phyloP scores from a whole-genome alignment of 139 green algal genomes.

The Auxenochlorella pyrenoidosa region DNA sequence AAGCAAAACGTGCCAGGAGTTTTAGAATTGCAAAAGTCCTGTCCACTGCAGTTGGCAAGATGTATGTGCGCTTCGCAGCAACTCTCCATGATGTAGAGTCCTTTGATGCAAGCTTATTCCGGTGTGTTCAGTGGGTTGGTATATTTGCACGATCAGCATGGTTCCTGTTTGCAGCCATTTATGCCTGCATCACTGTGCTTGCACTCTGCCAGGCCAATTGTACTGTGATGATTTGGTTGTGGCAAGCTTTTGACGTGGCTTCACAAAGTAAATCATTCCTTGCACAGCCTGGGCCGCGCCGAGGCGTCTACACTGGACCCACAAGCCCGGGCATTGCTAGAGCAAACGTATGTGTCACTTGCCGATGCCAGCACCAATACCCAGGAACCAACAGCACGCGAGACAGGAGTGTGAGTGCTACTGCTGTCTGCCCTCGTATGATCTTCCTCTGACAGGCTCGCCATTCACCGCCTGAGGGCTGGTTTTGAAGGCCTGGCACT shows the following conservation, averaged over 20 bases:
- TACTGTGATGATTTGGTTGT: too few relatives aligned
- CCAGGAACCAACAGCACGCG: too few relatives aligned
- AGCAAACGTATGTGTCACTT: constrained; percentile 27
- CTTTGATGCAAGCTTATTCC: constrained; percentile 68
- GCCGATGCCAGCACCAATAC: background rate
- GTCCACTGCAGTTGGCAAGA: constrained; percentile 46
- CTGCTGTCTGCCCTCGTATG: background rate
- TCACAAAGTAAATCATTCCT: background rate
- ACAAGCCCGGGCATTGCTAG: constrained; percentile 49
- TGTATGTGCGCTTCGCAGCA: constrained; percentile 70
- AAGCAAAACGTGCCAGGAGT: too few relatives aligned
- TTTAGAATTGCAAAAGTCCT: background rate
- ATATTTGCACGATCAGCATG: background rate
- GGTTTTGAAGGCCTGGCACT: too few relatives aligned
- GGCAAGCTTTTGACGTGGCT: too few relatives aligned
- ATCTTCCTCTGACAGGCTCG: too few relatives aligned
- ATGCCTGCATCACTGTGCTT: background rate
- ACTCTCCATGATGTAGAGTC: constrained; percentile 58
- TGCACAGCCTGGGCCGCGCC: constrained; percentile 2
- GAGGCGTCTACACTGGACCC: constrained; percentile 56
- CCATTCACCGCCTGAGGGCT: too few relatives aligned
- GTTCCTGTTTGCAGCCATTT: background rate
- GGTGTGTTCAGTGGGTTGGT: background rate
- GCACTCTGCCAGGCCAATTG: background rate
- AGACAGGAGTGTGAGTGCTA: constrained; percentile 20